Evolutionary conservation across 1,139 yeast species (phyloP).

Genomic region (Magnusiomyces magnusii): DNA sequence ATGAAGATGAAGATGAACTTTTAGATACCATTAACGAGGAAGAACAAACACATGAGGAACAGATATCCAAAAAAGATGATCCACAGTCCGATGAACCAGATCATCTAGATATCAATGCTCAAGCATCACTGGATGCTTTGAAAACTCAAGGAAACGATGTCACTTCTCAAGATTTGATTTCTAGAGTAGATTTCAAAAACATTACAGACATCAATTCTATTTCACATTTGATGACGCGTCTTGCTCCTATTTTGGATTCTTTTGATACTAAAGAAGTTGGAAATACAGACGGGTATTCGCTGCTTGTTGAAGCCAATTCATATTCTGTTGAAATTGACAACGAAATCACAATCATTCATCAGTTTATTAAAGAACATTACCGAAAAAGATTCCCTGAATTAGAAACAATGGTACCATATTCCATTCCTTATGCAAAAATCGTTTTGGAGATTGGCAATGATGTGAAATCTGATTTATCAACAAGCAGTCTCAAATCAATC

Average conservation of each 20-base stretch:
- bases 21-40: background rate
- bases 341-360: constrained; percentile 47
- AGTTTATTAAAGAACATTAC: constrained; percentile 48
- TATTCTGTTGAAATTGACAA: constrained; percentile 47
- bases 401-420: constrained; percentile 53
- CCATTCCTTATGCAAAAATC: constrained; percentile 55
- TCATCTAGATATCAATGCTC: background rate
- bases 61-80: background rate
- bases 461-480: constrained; percentile 21
- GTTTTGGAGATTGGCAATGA: constrained; percentile 49
- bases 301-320: constrained; percentile 51
- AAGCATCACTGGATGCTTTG: constrained; percentile 7
- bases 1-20: constrained; percentile 24
- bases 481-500: constrained; percentile 35
- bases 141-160: constrained; percentile 17
- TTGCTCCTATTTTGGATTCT: constrained; percentile 26
- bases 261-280: constrained; percentile 32
- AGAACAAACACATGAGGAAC: background rate
- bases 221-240: constrained; percentile 23
- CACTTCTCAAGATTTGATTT: constrained; percentile 21
- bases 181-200: constrained; percentile 18
- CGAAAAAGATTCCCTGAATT: constrained; percentile 64
- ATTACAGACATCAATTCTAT: constrained; percentile 18
- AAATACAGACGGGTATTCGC: constrained; percentile 39
- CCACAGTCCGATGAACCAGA: background rate